Conservation (phyloP, 2,329 filamentous ascomycete species). For the Alternaria ethzedia region DNA sequence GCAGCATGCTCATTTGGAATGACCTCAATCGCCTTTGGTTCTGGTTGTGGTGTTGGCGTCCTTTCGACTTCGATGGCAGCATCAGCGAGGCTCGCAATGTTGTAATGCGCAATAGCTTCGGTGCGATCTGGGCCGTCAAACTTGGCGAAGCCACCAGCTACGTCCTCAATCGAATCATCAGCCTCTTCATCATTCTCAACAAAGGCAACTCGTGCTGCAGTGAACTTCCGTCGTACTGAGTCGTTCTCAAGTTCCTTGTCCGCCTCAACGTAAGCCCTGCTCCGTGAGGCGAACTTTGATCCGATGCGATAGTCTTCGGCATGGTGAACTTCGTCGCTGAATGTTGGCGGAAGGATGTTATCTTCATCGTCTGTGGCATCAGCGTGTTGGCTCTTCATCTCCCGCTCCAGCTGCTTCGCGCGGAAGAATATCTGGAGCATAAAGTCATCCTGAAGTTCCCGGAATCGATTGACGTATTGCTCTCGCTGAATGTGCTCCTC, state of each 20-base stretch:
- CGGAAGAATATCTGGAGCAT: slow-evolving; percentile 48
- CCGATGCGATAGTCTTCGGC: slow-evolving; percentile 35
- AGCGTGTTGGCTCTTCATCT: slow-evolving; percentile 42
- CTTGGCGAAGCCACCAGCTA: slow-evolving; percentile 47
- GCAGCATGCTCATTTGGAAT: slow-evolving; percentile 52
- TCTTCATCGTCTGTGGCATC: slow-evolving; percentile 53
- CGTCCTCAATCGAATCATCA: slow-evolving; percentile 38
- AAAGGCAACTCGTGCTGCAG: slow-evolving; percentile 29
- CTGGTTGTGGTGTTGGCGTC: slow-evolving; percentile 28
- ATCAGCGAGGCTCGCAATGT: slow-evolving; percentile 43
- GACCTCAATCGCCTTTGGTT: slow-evolving; percentile 19
- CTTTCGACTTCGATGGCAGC: slow-evolving; percentile 46
- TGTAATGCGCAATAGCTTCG: slow-evolving; percentile 48
- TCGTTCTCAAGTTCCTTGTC: slow-evolving; percentile 45
- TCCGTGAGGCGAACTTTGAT: slow-evolving; percentile 50
- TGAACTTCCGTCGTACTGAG: slow-evolving; percentile 31
- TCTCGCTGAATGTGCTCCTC: slow-evolving; percentile 43
- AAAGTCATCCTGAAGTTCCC: slow-evolving; percentile 41
- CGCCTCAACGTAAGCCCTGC: slow-evolving; percentile 49
- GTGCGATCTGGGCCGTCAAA: slow-evolving; percentile 51
- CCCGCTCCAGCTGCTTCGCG: slow-evolving; percentile 47
- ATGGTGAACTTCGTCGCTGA: slow-evolving; percentile 33
- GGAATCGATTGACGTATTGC: slow-evolving; percentile 46
- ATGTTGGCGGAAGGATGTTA: slow-evolving; percentile 42
- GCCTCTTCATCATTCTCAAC: slow-evolving; percentile 39